Percentiles rank a stretch among this genome's conserved stretches.
phyloP scores from a whole-genome alignment of 2,329 filamentous ascomycete genomes.

The Tolypocladium capitatum region DNA sequence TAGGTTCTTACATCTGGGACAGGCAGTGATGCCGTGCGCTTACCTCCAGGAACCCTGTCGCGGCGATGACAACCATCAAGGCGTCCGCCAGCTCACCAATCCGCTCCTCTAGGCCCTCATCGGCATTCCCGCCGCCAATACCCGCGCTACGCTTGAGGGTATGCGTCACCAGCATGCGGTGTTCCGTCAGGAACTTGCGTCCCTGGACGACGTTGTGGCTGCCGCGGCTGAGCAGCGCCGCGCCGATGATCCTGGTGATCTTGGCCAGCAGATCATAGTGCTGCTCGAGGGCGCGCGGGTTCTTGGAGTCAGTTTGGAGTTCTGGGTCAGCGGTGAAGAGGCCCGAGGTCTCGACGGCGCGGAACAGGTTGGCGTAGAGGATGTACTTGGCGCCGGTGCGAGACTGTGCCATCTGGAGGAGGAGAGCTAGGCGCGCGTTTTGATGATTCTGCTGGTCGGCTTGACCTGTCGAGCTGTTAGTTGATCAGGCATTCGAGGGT shows the following conservation, averaged over 20 bases:
- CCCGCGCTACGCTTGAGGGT: constrained; percentile 83
- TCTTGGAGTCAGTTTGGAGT: constrained; percentile 65
- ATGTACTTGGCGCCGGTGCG: constrained; percentile 73
- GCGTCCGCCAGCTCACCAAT: constrained; percentile 72
- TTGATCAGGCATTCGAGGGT: not conserved
- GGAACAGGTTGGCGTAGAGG: constrained; percentile 81
- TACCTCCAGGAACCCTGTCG: constrained; percentile 80
- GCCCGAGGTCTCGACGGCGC: constrained; percentile 65
- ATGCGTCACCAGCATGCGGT: constrained; percentile 72
- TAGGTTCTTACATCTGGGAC: not conserved
- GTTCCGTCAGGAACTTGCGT: constrained; percentile 66
- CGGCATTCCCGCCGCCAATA: constrained; percentile 41
- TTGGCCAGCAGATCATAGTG: constrained; percentile 77
- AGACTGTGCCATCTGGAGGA: constrained; percentile 74
- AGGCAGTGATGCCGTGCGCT: constrained; percentile 16
- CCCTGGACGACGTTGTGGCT: constrained; percentile 72
- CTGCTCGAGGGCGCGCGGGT: constrained; percentile 56
- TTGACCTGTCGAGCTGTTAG: constrained; percentile 17
- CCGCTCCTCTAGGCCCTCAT: constrained; percentile 38
- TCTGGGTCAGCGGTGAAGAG: constrained; percentile 87
- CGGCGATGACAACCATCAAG: constrained; percentile 68
- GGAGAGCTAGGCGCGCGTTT: constrained; percentile 65
- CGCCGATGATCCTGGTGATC: constrained; percentile 68
- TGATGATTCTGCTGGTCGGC: constrained; percentile 36
- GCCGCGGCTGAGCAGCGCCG: constrained; percentile 69